Evolutionary conservation across 1,284 basidiomycete species (phyloP).

Genomic region (Schizopora paradoxa): DNA sequence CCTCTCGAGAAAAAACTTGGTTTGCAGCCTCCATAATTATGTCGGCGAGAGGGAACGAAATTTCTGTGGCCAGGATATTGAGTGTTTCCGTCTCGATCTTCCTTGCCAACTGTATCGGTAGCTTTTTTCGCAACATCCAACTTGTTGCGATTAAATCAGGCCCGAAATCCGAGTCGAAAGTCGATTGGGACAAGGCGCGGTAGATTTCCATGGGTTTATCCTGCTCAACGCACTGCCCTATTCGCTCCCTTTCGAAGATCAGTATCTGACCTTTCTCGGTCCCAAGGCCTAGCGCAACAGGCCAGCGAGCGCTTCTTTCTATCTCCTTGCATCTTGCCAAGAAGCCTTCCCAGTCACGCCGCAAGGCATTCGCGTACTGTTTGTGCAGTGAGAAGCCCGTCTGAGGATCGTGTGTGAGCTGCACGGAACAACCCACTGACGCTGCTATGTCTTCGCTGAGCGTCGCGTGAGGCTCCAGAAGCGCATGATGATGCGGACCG

Average conservation of each 20-base stretch:
- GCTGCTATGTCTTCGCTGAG: constrained; percentile 74
- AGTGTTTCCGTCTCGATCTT: constrained; percentile 52
- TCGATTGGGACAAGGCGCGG: constrained; percentile 35
- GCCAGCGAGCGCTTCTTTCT: constrained; percentile 82
- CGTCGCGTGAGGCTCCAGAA: constrained; percentile 56
- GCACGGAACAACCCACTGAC: constrained; percentile 83
- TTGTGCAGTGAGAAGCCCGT: constrained; percentile 77
- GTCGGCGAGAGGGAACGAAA: constrained; percentile 66
- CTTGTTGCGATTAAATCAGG: constrained; percentile 48
- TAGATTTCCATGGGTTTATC: constrained; percentile 63
- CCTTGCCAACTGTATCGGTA: constrained; percentile 51
- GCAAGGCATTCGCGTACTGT: constrained; percentile 78
- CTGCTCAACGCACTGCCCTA: constrained; percentile 56
- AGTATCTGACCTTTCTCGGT: constrained; percentile 47
- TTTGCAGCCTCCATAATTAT: constrained; percentile 62
- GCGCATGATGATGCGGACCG: constrained; percentile 47
- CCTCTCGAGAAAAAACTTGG: constrained; percentile 45
- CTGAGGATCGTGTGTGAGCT: constrained; percentile 64
- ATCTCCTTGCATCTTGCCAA: constrained; percentile 83
- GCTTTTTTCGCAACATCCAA: constrained; percentile 52
- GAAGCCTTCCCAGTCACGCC: constrained; percentile 91
- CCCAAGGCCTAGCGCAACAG: constrained; percentile 59
- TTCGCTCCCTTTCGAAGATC: constrained; percentile 74
- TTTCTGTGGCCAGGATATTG: constrained; percentile 67
- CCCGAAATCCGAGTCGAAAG: constrained; percentile 35